Evolutionary conservation across 495 filamentous ascomycete genomes (phyloP).

Genomic region (Podospora appendiculata): DNA sequence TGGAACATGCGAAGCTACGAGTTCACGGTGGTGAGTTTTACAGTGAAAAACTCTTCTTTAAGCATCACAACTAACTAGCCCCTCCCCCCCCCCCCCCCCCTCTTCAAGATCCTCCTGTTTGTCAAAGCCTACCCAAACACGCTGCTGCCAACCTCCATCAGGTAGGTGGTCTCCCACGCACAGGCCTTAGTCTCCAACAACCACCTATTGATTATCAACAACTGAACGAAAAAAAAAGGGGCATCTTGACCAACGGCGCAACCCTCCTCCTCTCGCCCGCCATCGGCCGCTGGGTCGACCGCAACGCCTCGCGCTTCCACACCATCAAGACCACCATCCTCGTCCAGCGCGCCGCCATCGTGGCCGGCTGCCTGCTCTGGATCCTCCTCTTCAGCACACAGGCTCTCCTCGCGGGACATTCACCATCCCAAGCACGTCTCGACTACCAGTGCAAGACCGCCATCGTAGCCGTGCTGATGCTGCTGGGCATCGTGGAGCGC

Average conservation of each 20-base stretch:
- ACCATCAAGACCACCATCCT: conserved; percentile 25
- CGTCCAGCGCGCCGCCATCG: conserved; percentile 32
- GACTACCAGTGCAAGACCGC: conserved; percentile 3
- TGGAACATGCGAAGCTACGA: conserved; percentile 60
- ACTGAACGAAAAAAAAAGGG: conserved; percentile 4
- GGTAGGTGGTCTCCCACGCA: conserved; percentile 3
- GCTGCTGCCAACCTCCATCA: conserved; percentile 33
- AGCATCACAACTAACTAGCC: neutral
- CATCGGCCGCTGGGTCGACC: conserved; percentile 34
- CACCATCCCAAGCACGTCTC: neutral
- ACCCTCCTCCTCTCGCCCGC: conserved; percentile 30
- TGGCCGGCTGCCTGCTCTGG: conserved; percentile 37
- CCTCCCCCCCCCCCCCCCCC: no score
- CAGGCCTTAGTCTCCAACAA: no score
- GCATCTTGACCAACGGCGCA: conserved; percentile 28
- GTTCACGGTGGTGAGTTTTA: conserved; percentile 40
- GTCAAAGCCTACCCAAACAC: conserved; percentile 46
- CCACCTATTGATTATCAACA: neutral
- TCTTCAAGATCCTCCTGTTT: conserved; percentile 38
- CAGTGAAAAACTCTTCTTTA: neutral
- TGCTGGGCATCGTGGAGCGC: conserved; percentile 47
- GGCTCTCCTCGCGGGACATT: neutral
- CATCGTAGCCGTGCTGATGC: conserved; percentile 32
- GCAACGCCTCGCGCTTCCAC: conserved; percentile 25
- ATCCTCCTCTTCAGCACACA: conserved; percentile 17